Evolutionary conservation across 2,329 filamentous ascomycete genomes (phyloP).

Genomic region (Byssochlamys sp.): DNA sequence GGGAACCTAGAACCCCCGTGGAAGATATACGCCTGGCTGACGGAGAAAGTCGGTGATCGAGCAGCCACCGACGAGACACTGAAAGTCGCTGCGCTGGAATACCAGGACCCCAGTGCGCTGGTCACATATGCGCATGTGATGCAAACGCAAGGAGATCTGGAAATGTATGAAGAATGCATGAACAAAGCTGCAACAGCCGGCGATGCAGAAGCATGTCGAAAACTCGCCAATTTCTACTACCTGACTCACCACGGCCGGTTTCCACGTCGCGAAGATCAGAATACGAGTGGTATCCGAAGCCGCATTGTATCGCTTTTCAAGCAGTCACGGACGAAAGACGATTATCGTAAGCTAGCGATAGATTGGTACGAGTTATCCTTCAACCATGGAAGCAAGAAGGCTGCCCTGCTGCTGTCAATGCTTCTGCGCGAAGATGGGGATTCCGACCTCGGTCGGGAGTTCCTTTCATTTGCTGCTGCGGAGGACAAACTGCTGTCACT

Average conservation of each 20-base stretch:
- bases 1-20: slow-evolving; percentile 16
- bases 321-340: slow-evolving; percentile 9
- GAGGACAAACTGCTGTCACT: slow-evolving; percentile 5
- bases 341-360: slow-evolving; percentile 20
- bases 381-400: slow-evolving; percentile 10
- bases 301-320: slow-evolving; percentile 9
- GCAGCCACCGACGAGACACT: slow-evolving; percentile 14
- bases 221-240: slow-evolving; percentile 29
- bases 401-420: slow-evolving; percentile 20
- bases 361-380: slow-evolving; percentile 27
- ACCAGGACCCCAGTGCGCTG: slow-evolving; percentile 21
- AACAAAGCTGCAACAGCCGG: slow-evolving; percentile 22
- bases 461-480: slow-evolving; percentile 9
- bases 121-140: slow-evolving; percentile 16
- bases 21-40: slow-evolving; percentile 17
- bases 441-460: slow-evolving; percentile 5
- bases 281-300: not conserved
- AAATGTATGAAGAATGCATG: slow-evolving; percentile 28
- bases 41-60: slow-evolving; percentile 7
- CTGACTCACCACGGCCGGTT: slow-evolving; percentile 18
- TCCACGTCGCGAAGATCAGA: slow-evolving; percentile 13
- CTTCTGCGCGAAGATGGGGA: slow-evolving; percentile 19
- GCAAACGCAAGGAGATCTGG: slow-evolving; percentile 15
- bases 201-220: slow-evolving; percentile 19
- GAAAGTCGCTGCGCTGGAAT: slow-evolving; percentile 19